Percentiles rank a stretch among this genome's conserved stretches.
These are phyloP conservation scores for Aspergillus sparsus DNA, from an alignment of 495 filamentous ascomycete genomes.

Conservation along the genomic window DNA sequence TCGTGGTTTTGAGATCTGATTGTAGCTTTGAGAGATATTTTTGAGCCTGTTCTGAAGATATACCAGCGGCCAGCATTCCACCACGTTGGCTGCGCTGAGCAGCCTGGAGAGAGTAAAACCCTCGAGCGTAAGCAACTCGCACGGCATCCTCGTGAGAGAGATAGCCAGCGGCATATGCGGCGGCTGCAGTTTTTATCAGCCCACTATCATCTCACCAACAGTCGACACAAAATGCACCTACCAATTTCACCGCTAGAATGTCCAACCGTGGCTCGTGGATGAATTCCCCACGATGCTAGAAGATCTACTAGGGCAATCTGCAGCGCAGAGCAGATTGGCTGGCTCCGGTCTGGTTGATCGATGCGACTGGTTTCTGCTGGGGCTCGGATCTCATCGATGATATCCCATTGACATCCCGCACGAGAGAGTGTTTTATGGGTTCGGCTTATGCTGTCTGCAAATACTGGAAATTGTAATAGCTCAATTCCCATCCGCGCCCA, in stretches of 20 bases:
- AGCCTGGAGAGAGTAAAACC: constrained; percentile 28
- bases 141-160: constrained; percentile 44
- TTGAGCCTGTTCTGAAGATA: constrained; percentile 25
- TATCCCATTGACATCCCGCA: constrained; percentile 15
- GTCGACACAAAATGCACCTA: constrained; percentile 43
- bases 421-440: constrained; percentile 6
- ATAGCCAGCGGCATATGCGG: constrained; percentile 39
- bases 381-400: not conserved
- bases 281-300: no score
- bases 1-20: not conserved
- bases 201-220: constrained; percentile 45
- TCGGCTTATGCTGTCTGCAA: not conserved
- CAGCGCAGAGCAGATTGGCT: no score
- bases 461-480: not conserved
- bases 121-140: constrained; percentile 53
- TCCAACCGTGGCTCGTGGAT: no score
- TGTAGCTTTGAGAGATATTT: not conserved
- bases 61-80: constrained; percentile 55
- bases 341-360: no score
- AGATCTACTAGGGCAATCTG: no score
- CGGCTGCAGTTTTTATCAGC: constrained; percentile 10
- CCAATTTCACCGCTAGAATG: constrained; percentile 29
- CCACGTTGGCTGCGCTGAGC: constrained; percentile 28
- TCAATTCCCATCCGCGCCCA: not conserved
- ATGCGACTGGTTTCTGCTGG: no score